phyloP scores from a whole-genome alignment of 495 filamentous ascomycete genomes.

The Neohortaea acidophila region DNA sequence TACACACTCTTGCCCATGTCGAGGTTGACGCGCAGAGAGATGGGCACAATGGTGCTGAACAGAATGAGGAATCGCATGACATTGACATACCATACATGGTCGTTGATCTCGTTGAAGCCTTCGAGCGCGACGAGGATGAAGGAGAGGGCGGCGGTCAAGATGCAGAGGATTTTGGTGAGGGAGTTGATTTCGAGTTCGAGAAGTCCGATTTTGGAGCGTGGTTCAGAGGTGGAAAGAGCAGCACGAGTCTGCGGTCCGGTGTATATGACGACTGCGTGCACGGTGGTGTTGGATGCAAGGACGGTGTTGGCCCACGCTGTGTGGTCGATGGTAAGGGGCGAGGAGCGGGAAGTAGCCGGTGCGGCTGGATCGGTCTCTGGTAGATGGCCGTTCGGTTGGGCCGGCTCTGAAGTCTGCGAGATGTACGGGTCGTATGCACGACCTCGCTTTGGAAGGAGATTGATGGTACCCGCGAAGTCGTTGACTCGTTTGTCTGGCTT shows the following conservation, averaged over 20 bases:
- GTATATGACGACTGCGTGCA: conserved; percentile 79
- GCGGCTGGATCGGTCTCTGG: neutral
- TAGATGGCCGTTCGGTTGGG: neutral
- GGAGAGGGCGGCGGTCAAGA: conserved; percentile 70
- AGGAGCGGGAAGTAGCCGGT: conserved; percentile 30
- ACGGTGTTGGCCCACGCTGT: conserved; percentile 98
- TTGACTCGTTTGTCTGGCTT: conserved; percentile 86
- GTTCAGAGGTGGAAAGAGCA: conserved; percentile 79
- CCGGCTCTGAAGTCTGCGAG: no score
- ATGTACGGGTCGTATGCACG: conserved; percentile 21
- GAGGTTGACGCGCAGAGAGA: conserved; percentile 87
- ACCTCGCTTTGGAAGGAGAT: conserved; percentile 31
- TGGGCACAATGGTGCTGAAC: conserved; percentile 98
- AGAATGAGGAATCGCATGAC: conserved; percentile 92
- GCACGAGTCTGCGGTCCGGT: conserved; percentile 90
- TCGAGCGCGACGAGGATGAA: conserved; percentile 80
- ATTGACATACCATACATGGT: conserved; percentile 71
- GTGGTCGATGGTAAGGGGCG: conserved; percentile 83
- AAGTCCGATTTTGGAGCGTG: conserved; percentile 81
- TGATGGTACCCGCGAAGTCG: conserved; percentile 77
- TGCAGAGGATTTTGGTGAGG: conserved; percentile 91
- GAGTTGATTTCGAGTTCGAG: conserved; percentile 95
- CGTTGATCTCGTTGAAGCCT: conserved; percentile 50
- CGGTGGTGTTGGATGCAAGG: conserved; percentile 77
- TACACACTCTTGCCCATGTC: conserved; percentile 96